Evolutionary conservation across 2,329 filamentous ascomycete genomes (phyloP), one percentile per base, ranked within the genome.

Genomic region (Sporothrix pallida): DNA sequence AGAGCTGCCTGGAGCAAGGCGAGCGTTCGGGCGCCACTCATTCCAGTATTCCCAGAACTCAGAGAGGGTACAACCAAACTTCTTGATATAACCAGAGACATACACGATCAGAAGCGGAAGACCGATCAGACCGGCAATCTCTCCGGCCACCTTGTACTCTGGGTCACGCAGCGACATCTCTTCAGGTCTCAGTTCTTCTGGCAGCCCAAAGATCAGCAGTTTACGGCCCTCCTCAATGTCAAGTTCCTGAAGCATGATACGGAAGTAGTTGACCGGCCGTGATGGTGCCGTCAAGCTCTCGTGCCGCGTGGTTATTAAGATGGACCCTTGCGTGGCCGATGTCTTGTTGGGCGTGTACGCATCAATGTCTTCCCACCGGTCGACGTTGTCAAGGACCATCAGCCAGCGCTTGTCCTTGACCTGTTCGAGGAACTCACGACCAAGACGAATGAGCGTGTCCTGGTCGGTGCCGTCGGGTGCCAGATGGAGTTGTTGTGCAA

Each of bases 21-120:
- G 56, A 0, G 69, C 72, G 7, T 74, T 74, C 0, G 72, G 52
- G 1, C 73, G 74, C 75, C 74, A 76, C 12, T 75, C 75, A 48
- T 75, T 75, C 75, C 75, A 76, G 52, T 75, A 74, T 15, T 75
- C 72, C 75, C 74, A 76, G 20, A 76, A 75, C n/a, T 76, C 73
- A 0, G 71, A 74, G 44, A 76, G 63, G 0, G 73, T 72, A 20
- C 74, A 76, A 4, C 74, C 73, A 4, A 52, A 70, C 10, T 73
- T 75, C 20, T 74, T 74, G 15, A 76, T 76, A 72, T 76, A 75
- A 1, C 75, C 74, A 3, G 75, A 74, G 0, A 75, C 74, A 62
- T 74, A 76, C 44, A 76, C 70, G 23, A 75, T 75, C 37, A 76
- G 68, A 23, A 76, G 70, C 12, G 75, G 75, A 17, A 76, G 58